Conservation (phyloP, 75 land plant species). For the Pseudotsuga menziesii region DNA sequence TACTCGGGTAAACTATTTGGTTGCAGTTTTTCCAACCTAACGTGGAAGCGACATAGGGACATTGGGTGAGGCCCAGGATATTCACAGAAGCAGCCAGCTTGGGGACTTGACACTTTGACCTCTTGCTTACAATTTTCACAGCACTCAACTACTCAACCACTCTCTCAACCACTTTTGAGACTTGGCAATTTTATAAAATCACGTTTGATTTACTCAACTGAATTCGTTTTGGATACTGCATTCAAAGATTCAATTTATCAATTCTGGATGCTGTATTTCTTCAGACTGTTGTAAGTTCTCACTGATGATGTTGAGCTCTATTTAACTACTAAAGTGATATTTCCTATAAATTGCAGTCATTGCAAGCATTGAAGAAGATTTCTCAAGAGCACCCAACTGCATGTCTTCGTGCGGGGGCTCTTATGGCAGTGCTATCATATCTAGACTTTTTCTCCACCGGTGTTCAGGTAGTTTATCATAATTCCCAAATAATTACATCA, state of each 20-base stretch:
- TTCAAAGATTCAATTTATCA: too few species aligned
- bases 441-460: slow-evolving; percentile 99
- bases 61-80: too few species aligned
- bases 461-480: slow-evolving; percentile 61
- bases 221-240: too few species aligned
- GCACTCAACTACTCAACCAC: not conserved
- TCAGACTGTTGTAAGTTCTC: not conserved
- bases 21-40: too few species aligned
- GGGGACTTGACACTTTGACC: too few species aligned
- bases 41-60: too few species aligned
- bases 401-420: slow-evolving; percentile 82
- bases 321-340: not conserved
- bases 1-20: too few species aligned
- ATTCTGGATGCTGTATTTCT: not conserved
- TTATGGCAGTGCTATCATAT: slow-evolving; percentile 95
- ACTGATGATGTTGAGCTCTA: not conserved
- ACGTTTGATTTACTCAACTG: not conserved
- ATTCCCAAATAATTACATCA: not conserved
- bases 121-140: too few species aligned
- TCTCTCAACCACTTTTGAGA: not conserved
- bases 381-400: slow-evolving; percentile 98
- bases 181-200: not conserved
- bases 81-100: too few species aligned
- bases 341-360: slow-evolving; percentile 43
- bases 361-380: slow-evolving; percentile 99